Conservation (phyloP, 345 rosid species). For the Brassica incana region DNA sequence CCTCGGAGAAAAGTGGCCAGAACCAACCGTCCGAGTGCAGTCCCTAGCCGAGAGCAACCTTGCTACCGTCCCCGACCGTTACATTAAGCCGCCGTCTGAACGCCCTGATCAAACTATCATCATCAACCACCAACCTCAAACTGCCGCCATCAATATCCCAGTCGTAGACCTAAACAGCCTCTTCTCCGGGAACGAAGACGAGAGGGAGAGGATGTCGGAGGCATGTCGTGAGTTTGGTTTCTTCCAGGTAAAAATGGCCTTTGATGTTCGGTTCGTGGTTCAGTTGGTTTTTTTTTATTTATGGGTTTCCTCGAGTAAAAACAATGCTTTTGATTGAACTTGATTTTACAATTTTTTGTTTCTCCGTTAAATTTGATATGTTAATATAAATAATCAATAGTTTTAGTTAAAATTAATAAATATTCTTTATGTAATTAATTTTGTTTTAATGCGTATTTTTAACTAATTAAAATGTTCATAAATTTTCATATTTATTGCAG, state of each 20-base stretch:
- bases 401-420: not conserved
- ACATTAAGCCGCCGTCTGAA: conserved; percentile 50
- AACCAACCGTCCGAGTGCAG: conserved; percentile 89
- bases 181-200: conserved; percentile 23
- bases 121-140: conserved; percentile 16
- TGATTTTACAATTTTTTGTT: not conserved
- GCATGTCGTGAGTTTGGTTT: conserved; percentile 90
- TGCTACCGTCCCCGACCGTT: conserved; percentile 54
- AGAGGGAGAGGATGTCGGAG: conserved; percentile 39
- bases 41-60: conserved; percentile 66
- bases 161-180: conserved; percentile 62
- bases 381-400: not conserved
- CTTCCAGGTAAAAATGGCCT: conserved; percentile 51
- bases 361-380: not conserved
- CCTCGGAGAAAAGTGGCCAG: conserved; percentile 73
- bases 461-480: not conserved
- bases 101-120: conserved; percentile 37
- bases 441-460: not conserved
- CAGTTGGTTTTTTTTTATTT: not conserved
- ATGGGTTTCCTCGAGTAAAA: not conserved
- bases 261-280: not conserved
- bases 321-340: not conserved
- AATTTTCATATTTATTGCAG: not conserved
- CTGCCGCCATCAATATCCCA: conserved; percentile 54
- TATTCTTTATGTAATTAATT: not conserved